Conservation (phyloP, 495 filamentous ascomycete species). For the Trichoderma orchidacearum region DNA sequence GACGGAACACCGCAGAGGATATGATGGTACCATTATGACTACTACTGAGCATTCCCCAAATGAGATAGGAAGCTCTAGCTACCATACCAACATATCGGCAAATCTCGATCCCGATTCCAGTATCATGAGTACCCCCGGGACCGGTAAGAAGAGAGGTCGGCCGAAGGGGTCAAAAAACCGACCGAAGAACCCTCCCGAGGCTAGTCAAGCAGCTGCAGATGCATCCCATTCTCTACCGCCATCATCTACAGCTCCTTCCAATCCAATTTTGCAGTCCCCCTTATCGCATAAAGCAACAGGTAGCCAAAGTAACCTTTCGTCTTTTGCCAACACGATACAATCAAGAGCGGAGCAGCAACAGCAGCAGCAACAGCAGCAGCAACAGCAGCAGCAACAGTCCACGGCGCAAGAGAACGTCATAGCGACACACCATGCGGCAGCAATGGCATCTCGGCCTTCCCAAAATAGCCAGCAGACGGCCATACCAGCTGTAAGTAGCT, state of each 20-base stretch:
- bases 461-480: background rate
- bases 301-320: background rate
- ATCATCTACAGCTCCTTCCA: background rate
- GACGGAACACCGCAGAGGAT: background rate
- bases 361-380: background rate
- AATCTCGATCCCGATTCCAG: slow-evolving; percentile 10
- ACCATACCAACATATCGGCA: background rate
- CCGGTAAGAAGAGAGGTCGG: slow-evolving; percentile 16
- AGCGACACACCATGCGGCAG: background rate
- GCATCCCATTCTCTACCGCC: background rate
- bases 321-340: background rate
- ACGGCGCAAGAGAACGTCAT: background rate
- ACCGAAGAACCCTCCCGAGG: slow-evolving; percentile 18
- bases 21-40: background rate
- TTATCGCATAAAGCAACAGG: background rate
- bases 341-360: background rate
- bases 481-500: background rate
- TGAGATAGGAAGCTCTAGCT: background rate
- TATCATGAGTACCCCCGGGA: slow-evolving; percentile 12
- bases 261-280: background rate
- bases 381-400: background rate
- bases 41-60: background rate
- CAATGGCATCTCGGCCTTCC: background rate
- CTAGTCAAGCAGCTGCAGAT: background rate
- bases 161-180: slow-evolving; percentile 37